Evolutionary conservation across 225 moss, liverwort and hornwort species (phyloP).

Genomic region (Physcomitrellopsis africana): DNA sequence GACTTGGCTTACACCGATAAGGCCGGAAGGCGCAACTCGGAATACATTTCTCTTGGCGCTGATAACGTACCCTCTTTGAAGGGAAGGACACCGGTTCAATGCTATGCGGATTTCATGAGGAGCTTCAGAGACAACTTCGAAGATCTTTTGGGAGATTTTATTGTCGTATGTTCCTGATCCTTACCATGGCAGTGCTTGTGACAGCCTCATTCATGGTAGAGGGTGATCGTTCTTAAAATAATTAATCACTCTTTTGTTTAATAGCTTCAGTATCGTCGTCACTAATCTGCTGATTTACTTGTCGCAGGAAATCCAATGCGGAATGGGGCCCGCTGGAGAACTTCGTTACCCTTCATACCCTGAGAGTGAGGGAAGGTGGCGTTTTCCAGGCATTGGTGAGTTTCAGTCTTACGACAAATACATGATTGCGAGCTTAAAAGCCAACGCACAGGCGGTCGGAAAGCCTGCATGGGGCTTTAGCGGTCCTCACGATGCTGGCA

Average conservation of each 20-base stretch:
- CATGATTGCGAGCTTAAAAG: slow-evolving; percentile 63
- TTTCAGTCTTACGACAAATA: slow-evolving; percentile 77
- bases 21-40: slow-evolving; percentile 59
- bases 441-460: slow-evolving; percentile 49
- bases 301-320: slow-evolving; percentile 74
- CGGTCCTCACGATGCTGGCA: slow-evolving; percentile 68
- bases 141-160: slow-evolving; percentile 68
- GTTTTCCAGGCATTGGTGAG: slow-evolving; percentile 78
- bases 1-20: slow-evolving; percentile 72
- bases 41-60: slow-evolving; percentile 74
- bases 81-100: slow-evolving; percentile 74
- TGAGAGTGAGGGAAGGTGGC: slow-evolving; percentile 68
- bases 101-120: slow-evolving; percentile 81
- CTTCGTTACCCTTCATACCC: slow-evolving; percentile 78
- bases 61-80: slow-evolving; percentile 60
- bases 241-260: no score
- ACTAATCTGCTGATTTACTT: neutral
- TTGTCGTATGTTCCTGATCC: slow-evolving; percentile 45
- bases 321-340: slow-evolving; percentile 89
- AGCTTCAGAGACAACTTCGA: slow-evolving; percentile 70
- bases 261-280: neutral
- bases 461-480: slow-evolving; percentile 58
- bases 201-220: neutral
- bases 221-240: no score
- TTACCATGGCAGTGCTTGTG: no score